Conservation (phyloP, 2,329 filamentous ascomycete species). For the Trematosphaeria pertusa region DNA sequence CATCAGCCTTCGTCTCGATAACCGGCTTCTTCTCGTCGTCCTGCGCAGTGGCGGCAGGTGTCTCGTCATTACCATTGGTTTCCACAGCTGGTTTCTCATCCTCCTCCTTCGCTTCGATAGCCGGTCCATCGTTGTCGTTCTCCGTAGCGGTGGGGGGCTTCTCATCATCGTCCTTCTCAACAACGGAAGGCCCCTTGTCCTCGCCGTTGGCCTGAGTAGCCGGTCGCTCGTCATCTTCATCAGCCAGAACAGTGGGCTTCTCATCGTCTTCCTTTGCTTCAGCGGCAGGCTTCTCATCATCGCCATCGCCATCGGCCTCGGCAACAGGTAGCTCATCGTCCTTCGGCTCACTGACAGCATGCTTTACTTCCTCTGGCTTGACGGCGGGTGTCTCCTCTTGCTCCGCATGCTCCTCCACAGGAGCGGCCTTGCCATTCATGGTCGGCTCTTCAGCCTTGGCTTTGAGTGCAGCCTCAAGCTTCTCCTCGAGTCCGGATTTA, state of each 20-base stretch:
- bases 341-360: no score
- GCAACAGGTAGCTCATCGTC: conserved; percentile 3
- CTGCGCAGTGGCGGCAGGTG: not conserved
- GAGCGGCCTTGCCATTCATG: not conserved
- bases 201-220: no score
- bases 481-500: conserved; percentile 17
- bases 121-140: not conserved
- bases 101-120: not conserved
- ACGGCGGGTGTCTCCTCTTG: not conserved
- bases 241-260: not conserved
- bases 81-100: not conserved
- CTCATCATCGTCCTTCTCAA: not conserved
- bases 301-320: not conserved
- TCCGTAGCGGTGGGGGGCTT: not conserved
- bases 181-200: conserved; percentile 2
- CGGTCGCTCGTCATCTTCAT: no score
- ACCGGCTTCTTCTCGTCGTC: conserved; percentile 10
- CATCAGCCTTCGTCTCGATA: not conserved
- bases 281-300: not conserved
- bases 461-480: conserved; percentile 17
- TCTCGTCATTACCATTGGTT: not conserved
- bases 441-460: conserved; percentile 5
- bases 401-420: conserved; percentile 6
- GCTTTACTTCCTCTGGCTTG: no score
- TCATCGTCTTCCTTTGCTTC: not conserved